phyloP scores from a whole-genome alignment of 140 eudicot species.

The Bidens hawaiensis region DNA sequence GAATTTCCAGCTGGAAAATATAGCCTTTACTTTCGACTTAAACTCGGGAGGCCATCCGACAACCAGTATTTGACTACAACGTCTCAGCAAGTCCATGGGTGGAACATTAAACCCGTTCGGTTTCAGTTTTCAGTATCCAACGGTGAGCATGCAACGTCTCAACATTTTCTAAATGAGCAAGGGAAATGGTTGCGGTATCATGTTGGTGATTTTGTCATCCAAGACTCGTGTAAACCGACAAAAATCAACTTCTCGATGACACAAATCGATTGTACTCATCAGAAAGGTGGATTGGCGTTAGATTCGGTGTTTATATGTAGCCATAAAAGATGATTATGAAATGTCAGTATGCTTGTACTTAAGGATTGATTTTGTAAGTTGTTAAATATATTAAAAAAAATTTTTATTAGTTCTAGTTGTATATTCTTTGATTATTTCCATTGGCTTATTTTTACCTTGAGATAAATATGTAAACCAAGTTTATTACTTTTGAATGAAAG shows the following conservation, averaged over 20 bases:
- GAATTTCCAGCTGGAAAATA: conserved; percentile 57
- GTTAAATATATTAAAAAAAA: background rate
- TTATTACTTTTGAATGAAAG: too few relatives aligned
- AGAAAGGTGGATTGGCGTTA: conserved; percentile 74
- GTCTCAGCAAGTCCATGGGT: conserved; percentile 51
- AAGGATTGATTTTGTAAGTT: background rate
- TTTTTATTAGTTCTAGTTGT: too few relatives aligned
- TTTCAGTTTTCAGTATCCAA: conserved; percentile 48
- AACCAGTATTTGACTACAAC: conserved; percentile 5
- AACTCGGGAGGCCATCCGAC: conserved; percentile 39
- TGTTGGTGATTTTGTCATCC: conserved; percentile 61
- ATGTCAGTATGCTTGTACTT: background rate
- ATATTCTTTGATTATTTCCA: too few relatives aligned
- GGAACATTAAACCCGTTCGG: conserved; percentile 62
- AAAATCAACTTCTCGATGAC: conserved; percentile 63
- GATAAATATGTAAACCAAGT: too few relatives aligned
- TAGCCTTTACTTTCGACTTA: conserved; percentile 66
- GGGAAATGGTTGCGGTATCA: conserved; percentile 53
- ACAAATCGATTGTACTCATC: conserved; percentile 84
- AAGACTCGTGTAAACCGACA: conserved; percentile 30
- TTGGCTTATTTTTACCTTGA: too few relatives aligned
- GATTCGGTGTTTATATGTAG: conserved; percentile 55
- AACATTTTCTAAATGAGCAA: conserved; percentile 34
- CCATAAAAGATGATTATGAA: background rate
- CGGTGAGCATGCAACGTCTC: conserved; percentile 30